Evolutionary conservation across 225 moss, liverwort and hornwort genomes (phyloP).

Genomic region (Polytrichum formosum): DNA sequence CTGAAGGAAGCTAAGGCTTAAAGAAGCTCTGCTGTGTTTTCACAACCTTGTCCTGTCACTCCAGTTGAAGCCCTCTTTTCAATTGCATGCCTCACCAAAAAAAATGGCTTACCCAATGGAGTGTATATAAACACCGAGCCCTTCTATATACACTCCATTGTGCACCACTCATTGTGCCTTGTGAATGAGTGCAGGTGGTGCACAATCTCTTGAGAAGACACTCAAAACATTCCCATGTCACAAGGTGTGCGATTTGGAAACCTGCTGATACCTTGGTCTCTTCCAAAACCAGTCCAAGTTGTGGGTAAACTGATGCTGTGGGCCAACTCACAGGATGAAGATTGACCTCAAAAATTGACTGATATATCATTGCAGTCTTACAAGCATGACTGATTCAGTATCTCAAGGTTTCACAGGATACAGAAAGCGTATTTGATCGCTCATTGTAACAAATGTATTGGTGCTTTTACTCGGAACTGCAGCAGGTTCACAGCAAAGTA

Average conservation of each 20-base stretch:
- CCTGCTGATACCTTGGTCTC: background rate
- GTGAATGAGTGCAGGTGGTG: conserved; percentile 9
- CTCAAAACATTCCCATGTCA: background rate
- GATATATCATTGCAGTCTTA: too few species aligned
- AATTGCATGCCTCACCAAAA: background rate
- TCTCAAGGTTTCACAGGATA: too few species aligned
- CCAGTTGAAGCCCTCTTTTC: background rate
- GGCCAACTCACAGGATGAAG: too few species aligned
- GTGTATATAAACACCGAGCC: background rate
- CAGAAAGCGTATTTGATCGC: too few species aligned
- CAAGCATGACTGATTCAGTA: too few species aligned
- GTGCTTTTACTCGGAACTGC: too few species aligned
- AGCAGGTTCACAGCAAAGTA: too few species aligned
- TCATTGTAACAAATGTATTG: too few species aligned
- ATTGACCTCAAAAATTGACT: too few species aligned
- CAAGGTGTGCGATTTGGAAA: background rate
- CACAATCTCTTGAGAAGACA: conserved; percentile 8
- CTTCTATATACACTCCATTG: background rate
- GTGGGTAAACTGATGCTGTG: too few species aligned
- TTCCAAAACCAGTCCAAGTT: background rate
- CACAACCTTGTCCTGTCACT: background rate
- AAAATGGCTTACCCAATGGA: background rate
- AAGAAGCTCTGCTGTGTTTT: background rate
- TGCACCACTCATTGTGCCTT: background rate
- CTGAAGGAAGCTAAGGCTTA: background rate